A percentile compares a stretch with the other conserved stretches of the same genome.
phyloP scores from a whole-genome alignment of 768 basidiomycete species.

The Hygrocybe punicea region DNA sequence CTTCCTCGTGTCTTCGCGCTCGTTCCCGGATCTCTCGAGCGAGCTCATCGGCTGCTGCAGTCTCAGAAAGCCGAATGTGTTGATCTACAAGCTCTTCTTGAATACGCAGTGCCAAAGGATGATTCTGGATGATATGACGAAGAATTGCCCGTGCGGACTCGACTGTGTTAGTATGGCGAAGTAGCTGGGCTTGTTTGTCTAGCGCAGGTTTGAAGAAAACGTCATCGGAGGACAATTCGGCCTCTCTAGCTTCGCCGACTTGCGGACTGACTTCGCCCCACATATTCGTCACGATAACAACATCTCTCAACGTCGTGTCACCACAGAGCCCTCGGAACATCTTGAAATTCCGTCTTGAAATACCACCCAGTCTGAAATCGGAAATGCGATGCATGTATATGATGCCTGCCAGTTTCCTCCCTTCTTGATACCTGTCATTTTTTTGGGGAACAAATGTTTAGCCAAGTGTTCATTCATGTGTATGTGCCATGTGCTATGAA shows the following conservation, averaged over 20 bases:
- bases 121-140: constrained; percentile 26
- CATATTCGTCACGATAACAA: constrained; percentile 49
- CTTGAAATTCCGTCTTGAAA: constrained; percentile 43
- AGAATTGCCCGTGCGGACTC: constrained; percentile 33
- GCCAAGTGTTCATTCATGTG: no score
- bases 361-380: constrained; percentile 48
- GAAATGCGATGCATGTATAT: constrained; percentile 54
- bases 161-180: constrained; percentile 41
- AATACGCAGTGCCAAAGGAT: constrained; percentile 14
- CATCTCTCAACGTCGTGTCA: constrained; percentile 42
- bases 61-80: constrained; percentile 30
- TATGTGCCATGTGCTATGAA: no score
- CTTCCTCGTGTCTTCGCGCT: no score
- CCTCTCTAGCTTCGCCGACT: constrained; percentile 41
- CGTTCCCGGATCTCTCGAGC: no score
- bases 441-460: neutral
- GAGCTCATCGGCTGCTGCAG: constrained; percentile 28
- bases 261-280: constrained; percentile 39
- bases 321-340: constrained; percentile 51
- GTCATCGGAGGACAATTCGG: constrained; percentile 36
- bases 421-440: constrained; percentile 14
- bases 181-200: constrained; percentile 45
- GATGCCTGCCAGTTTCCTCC: constrained; percentile 35
- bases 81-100: constrained; percentile 22
- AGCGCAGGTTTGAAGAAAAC: constrained; percentile 53